Evolutionary conservation across 2,329 filamentous ascomycete species (phyloP).

Genomic region (Microcyclospora tardicrescens): DNA sequence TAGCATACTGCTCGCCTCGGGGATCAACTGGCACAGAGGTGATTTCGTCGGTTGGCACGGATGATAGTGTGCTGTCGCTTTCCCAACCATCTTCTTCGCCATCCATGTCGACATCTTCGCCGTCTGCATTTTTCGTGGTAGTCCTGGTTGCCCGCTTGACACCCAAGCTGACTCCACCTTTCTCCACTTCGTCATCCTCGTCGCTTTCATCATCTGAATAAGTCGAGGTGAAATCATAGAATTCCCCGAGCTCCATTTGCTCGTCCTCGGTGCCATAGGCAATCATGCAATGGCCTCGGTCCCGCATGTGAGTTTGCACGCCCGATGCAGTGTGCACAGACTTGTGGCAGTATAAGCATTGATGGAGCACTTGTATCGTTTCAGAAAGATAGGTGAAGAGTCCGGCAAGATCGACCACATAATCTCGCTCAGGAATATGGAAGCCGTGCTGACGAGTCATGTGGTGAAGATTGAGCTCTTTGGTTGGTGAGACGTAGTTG

Average conservation of each 20-base stretch:
- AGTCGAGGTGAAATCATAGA: slow-evolving; percentile 91
- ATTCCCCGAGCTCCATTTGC: slow-evolving; percentile 87
- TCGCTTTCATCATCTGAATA: slow-evolving; percentile 68
- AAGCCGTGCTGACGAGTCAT: slow-evolving; percentile 92
- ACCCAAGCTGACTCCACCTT: slow-evolving; percentile 56
- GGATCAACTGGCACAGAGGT: slow-evolving; percentile 65
- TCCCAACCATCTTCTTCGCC: slow-evolving; percentile 48
- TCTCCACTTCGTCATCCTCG: slow-evolving; percentile 42
- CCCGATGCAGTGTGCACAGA: slow-evolving; percentile 64
- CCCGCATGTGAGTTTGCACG: slow-evolving; percentile 92
- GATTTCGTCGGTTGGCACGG: slow-evolving; percentile 73
- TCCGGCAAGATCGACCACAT: slow-evolving; percentile 69
- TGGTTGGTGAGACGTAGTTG: slow-evolving; percentile 66
- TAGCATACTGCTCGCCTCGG: slow-evolving; percentile 57
- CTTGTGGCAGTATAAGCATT: slow-evolving; percentile 84
- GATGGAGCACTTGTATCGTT: slow-evolving; percentile 65
- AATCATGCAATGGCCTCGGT: slow-evolving; percentile 94
- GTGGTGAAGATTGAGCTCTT: slow-evolving; percentile 66
- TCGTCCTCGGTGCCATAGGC: slow-evolving; percentile 80
- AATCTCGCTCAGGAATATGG: slow-evolving; percentile 85
- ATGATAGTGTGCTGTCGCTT: slow-evolving; percentile 77
- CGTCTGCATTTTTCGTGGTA: slow-evolving; percentile 33
- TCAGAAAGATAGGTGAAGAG: slow-evolving; percentile 65
- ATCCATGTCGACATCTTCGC: slow-evolving; percentile 43
- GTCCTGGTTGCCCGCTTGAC: slow-evolving; percentile 41